Percentiles rank a stretch among this genome's conserved stretches.
These are phyloP conservation scores for Neurospora africana DNA, from an alignment of 495 filamentous ascomycete genomes.

Conservation along the genomic window DNA sequence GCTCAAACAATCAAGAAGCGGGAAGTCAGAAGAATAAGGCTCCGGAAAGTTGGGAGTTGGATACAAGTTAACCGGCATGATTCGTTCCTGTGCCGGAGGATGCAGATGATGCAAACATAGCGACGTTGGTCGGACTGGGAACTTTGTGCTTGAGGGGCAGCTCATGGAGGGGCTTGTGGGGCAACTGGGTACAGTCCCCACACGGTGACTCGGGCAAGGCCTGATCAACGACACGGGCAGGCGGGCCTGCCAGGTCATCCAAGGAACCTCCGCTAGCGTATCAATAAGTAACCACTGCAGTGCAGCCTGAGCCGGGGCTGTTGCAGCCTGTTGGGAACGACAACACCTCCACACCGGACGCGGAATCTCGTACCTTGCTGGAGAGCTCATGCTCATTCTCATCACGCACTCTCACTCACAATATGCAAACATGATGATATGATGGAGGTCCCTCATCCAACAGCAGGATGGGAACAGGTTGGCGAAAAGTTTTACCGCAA, in stretches of 20 bases:
- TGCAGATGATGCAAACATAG: neutral
- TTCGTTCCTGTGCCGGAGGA: neutral
- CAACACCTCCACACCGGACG: neutral
- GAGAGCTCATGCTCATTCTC: constrained; percentile 73
- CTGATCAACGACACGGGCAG: neutral
- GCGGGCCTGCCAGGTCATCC: neutral
- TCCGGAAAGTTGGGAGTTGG: neutral
- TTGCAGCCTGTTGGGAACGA: neutral
- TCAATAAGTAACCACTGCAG: neutral
- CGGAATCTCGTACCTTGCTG: constrained; percentile 23
- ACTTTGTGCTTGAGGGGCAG: neutral
- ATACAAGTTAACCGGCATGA: neutral
- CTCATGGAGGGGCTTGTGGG: neutral
- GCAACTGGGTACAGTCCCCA: neutral
- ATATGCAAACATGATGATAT: constrained; percentile 28
- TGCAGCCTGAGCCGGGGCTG: neutral
- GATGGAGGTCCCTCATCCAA: constrained; percentile 52
- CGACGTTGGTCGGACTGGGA: neutral
- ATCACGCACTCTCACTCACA: constrained; percentile 71
- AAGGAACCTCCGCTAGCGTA: neutral
- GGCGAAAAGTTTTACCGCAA: constrained; percentile 92
- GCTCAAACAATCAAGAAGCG: neutral
- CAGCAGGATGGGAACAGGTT: constrained; percentile 85
- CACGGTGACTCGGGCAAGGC: neutral
- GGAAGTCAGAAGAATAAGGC: neutral